Evolutionary conservation across 371 early-diverging fungal genomes (phyloP), one percentile per base, ranked within the genome.

Genomic region (Gilbertella persicaria): DNA sequence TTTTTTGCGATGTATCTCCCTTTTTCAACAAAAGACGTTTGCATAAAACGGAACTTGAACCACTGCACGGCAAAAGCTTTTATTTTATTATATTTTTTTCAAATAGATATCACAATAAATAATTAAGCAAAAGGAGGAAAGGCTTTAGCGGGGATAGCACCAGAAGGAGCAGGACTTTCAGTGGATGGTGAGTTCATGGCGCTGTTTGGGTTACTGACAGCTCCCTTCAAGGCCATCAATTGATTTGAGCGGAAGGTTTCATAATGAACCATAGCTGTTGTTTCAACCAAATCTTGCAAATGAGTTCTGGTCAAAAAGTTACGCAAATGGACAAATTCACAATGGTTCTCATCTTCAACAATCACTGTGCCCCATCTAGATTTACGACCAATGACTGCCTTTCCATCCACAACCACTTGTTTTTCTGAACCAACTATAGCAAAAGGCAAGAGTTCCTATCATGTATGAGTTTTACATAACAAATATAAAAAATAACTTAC

Each of bases 241-340:
- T 93, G 93, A 64, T 87, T 80, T 20, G 93, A 84, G 43, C 96
- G 87, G 90, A 94, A 96, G 14, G 87, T 78, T 73, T 94, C 94
- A 67, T 94, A 94, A 67, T 92, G 94, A 60, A 89, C 79, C 63
- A 88, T 82, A 8, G 90, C 82, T 7, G 94, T 94, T 44, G 90
- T 89, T 65, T 94, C 94, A 53, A 92, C 83, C 51, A 94, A 74
- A 60, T 92, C 92, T 55, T 90, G 90, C 45, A 94, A 73, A 54
- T 94, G 93, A 21, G 94, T 91, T 58, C 73, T 83, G 8, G 91
- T 90, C 64, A 94, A 72, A 67, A 94, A 92, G 78, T 92, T 88
- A 67, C 92, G 88, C 39, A 94, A 73, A 58, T 90, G 89, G 50
- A 86, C 80, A 65, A 88, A 93, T 64, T 90, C 90, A 66, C 86